phyloP scores from a whole-genome alignment of 106 monocot genomes.

The Hemerocallis citrina region DNA sequence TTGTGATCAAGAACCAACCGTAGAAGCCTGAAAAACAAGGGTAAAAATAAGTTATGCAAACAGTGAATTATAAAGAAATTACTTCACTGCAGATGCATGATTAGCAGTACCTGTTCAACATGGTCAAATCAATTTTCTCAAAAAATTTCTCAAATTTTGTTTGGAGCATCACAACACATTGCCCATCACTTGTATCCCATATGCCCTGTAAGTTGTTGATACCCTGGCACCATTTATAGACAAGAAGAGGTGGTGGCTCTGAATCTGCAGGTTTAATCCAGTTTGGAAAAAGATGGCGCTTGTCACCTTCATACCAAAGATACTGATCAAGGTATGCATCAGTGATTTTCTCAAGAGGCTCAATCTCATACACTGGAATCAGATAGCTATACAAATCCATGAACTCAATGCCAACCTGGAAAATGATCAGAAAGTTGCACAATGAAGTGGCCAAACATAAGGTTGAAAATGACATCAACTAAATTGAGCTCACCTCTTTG shows the following conservation, averaged over 20 bases:
- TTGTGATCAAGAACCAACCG: constrained; percentile 97
- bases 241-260: constrained; percentile 96
- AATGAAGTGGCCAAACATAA: neutral
- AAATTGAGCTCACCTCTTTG: constrained; percentile 62
- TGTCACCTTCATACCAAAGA: constrained; percentile 99
- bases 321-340: constrained; percentile 99
- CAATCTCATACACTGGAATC: constrained; percentile 99
- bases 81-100: neutral
- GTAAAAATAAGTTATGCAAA: neutral
- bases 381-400: constrained; percentile 99
- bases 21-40: constrained; percentile 66
- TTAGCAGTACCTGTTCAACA: constrained; percentile 74
- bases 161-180: constrained; percentile 99
- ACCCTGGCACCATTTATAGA: constrained; percentile 99
- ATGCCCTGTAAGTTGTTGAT: constrained; percentile 92
- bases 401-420: constrained; percentile 98
- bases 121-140: constrained; percentile 98
- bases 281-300: constrained; percentile 95
- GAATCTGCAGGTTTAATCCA: constrained; percentile 99
- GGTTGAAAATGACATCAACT: no score
- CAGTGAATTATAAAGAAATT: neutral
- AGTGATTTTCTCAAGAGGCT: constrained; percentile 99
- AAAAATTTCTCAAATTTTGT: constrained; percentile 99
- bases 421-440: neutral
- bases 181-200: constrained; percentile 98